Conservation (phyloP, 2,329 filamentous ascomycete genomes). For the Aspergillus fischeri region DNA sequence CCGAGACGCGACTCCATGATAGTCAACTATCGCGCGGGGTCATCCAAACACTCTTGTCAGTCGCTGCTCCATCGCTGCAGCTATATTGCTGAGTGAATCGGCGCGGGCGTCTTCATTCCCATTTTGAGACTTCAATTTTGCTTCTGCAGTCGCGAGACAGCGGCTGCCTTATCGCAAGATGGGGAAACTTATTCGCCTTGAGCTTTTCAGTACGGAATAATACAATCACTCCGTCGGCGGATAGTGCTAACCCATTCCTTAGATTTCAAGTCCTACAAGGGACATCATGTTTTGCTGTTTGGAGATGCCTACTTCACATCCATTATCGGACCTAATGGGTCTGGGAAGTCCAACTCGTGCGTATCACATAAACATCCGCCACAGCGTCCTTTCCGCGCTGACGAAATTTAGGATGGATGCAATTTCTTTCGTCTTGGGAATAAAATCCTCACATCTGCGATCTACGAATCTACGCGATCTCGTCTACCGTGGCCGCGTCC, state of each 20-base stretch:
- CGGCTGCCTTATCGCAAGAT: conserved; percentile 53
- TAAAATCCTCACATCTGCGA: conserved; percentile 96
- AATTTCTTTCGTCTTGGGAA: conserved; percentile 97
- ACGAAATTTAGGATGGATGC: conserved; percentile 76
- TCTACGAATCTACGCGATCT: conserved; percentile 91
- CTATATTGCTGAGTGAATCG: background rate
- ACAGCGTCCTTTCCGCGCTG: conserved; percentile 12
- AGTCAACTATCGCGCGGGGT: conserved; percentile 14
- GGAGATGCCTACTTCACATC: conserved; percentile 99
- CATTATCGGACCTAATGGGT: conserved; percentile 99
- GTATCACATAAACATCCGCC: conserved; percentile 29
- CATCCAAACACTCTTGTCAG: conserved; percentile 16
- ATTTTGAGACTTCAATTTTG: conserved; percentile 2
- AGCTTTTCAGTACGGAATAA: conserved; percentile 74
- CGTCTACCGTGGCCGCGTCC: conserved; percentile 89
- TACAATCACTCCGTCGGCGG: conserved; percentile 2
- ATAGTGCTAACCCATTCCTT: conserved; percentile 26
- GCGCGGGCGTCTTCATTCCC: background rate
- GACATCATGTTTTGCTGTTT: conserved; percentile 88
- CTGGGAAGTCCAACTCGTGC: conserved; percentile 96
- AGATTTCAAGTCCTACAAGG: conserved; percentile 99
- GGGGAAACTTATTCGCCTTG: conserved; percentile 93
- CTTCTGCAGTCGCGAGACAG: conserved; percentile 22
- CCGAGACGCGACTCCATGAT: conserved; percentile 16
- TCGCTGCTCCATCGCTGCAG: background rate